phyloP scores from a whole-genome alignment of 2,329 filamentous ascomycete species.

The Teratosphaeriaceae sp. region DNA sequence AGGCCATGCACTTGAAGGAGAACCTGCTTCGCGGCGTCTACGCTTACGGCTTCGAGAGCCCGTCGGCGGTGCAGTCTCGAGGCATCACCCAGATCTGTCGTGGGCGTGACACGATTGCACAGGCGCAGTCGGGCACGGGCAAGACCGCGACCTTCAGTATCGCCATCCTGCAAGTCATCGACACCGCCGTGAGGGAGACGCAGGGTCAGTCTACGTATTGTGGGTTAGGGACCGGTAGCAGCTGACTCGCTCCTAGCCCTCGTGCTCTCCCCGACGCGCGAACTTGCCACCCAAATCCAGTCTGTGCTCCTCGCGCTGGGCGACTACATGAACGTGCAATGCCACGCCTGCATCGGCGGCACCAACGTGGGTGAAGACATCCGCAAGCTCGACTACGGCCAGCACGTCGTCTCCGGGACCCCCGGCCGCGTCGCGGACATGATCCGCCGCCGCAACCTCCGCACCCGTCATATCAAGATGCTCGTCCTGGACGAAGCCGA shows the following conservation, averaged over 20 bases:
- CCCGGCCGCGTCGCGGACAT: slow-evolving; percentile 91
- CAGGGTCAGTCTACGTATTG: slow-evolving; percentile 66
- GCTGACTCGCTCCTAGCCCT: slow-evolving; percentile 60
- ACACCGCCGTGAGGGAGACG: slow-evolving; percentile 87
- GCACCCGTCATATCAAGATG: slow-evolving; percentile 72
- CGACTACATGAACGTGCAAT: slow-evolving; percentile 99
- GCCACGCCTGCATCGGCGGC: slow-evolving; percentile 95
- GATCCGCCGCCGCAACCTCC: slow-evolving; percentile 67
- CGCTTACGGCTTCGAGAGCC: slow-evolving; percentile 93
- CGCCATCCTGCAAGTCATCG: slow-evolving; percentile 97
- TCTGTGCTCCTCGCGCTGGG: slow-evolving; percentile 99
- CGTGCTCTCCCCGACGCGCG: slow-evolving; percentile 90
- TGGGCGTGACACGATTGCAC: slow-evolving; percentile 95
- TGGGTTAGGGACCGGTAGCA: background rate
- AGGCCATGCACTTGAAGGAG: slow-evolving; percentile 96
- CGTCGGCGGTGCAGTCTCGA: slow-evolving; percentile 89
- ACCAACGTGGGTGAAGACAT: slow-evolving; percentile 99
- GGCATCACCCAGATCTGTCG: slow-evolving; percentile 99
- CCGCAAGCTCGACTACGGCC: slow-evolving; percentile 92
- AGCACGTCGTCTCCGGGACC: slow-evolving; percentile 95
- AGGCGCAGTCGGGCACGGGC: slow-evolving; percentile 97
- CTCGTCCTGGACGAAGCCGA: slow-evolving; percentile 70
- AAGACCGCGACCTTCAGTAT: slow-evolving; percentile 99
- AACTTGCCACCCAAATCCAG: slow-evolving; percentile 96
- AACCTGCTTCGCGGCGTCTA: slow-evolving; percentile 61